Evolutionary conservation across 1,139 yeast species (phyloP), one percentile per base, ranked within the genome.

Genomic region (Candida gigantensis): DNA sequence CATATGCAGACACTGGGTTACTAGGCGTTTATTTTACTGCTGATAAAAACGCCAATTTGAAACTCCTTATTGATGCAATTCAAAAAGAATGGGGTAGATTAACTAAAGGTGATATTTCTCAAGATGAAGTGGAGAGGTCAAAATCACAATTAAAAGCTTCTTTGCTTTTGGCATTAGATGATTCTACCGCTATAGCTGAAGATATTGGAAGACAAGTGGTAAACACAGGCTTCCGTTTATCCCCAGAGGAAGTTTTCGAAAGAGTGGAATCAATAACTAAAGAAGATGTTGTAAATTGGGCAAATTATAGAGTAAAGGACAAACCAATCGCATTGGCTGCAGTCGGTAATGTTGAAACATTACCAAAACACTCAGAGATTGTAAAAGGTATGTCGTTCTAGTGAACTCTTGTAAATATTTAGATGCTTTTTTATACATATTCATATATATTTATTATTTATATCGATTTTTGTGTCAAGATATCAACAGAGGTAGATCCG

Each of bases 191-290:
- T 4, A 83, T 90, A 42, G 97, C 97, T 23, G 99, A 92, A 62
- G 98, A 92, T 63, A 88, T 94, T 52, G 98, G 98, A 26, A 82
- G 98, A 60, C 98, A 94, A 62, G 74, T 92, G 44, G 95, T 92
- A 34, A 90, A 96, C 39, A 90, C 97, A 3, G 98, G 98, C 26
- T 81, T 76, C 54, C 79, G 97, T 56, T 73, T 88, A 51, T 75
- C 94, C 11, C 97, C 98, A 3, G 96, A 87, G 59, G 95, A 90
- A 51, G 94, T 90, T 9, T 92, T 90, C 58, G 80, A 81, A 47
- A 75, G 85, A 46, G 95, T 92, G 15, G 90, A 89, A 51, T 68
- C 77, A 33, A 86, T 92, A 40, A 77, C 89, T 6, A 84, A 78
- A 52, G 74, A 80, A 32, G 97, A 89, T 57, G 87, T 92, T 32